Percentiles rank a stretch among this genome's conserved stretches.
These are phyloP conservation scores for Tolypocladium pustulatum DNA, from an alignment of 2,329 filamentous ascomycete species.

Conservation along the genomic window DNA sequence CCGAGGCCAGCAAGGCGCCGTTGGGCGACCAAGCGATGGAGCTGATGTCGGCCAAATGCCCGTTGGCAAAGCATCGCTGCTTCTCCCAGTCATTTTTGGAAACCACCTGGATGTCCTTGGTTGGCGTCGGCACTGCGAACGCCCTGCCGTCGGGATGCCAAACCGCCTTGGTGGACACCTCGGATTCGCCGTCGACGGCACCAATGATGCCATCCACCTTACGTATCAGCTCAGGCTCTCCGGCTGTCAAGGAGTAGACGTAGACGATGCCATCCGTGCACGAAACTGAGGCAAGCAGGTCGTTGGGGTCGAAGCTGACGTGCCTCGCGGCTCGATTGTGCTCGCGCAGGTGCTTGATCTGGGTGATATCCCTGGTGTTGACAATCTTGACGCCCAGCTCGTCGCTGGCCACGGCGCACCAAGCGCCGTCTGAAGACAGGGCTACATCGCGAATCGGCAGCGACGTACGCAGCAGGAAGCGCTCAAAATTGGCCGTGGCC, in stretches of 20 bases:
- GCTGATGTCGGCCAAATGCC: slow-evolving; percentile 76
- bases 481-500: slow-evolving; percentile 61
- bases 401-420: slow-evolving; percentile 94
- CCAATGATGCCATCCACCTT: slow-evolving; percentile 82
- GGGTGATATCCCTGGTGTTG: slow-evolving; percentile 65
- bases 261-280: slow-evolving; percentile 86
- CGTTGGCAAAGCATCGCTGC: slow-evolving; percentile 67
- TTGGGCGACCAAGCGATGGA: slow-evolving; percentile 91
- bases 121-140: slow-evolving; percentile 76
- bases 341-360: slow-evolving; percentile 69
- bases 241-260: slow-evolving; percentile 70
- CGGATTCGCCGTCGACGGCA: slow-evolving; percentile 60
- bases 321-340: slow-evolving; percentile 86
- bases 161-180: slow-evolving; percentile 61
- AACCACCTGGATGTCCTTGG: slow-evolving; percentile 73
- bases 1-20: slow-evolving; percentile 71
- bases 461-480: slow-evolving; percentile 73
- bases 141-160: slow-evolving; percentile 96
- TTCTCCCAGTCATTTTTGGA: slow-evolving; percentile 86
- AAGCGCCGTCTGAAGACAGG: slow-evolving; percentile 69
- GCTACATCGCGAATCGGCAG: slow-evolving; percentile 79
- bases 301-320: slow-evolving; percentile 75
- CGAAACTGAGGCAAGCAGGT: slow-evolving; percentile 65
- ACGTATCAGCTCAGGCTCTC: slow-evolving; percentile 70
- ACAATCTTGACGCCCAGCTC: slow-evolving; percentile 88